Percentiles rank a stretch among this genome's conserved stretches.
These are phyloP conservation scores for Beauveria sp. DNA, from an alignment of 2,329 filamentous ascomycete species.

Conservation along the genomic window DNA sequence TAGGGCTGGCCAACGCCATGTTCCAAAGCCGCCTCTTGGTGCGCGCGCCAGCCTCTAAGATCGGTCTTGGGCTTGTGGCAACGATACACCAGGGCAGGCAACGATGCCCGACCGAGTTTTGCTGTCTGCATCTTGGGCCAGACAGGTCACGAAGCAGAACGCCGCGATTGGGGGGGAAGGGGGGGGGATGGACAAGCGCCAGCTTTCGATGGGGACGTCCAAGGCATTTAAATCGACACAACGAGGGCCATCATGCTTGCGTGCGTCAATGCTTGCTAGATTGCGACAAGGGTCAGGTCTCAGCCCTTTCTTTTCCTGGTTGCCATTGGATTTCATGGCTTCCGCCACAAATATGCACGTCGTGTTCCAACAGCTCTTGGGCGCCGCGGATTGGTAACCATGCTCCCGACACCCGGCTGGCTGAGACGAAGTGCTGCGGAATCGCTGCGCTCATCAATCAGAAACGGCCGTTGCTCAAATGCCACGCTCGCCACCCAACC, in stretches of 20 bases:
- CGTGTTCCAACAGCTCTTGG: background rate
- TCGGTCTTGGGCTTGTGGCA: background rate
- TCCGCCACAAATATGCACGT: background rate
- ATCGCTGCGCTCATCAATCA: background rate
- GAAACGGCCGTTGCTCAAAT: background rate
- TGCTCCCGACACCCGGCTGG: background rate
- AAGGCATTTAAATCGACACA: background rate
- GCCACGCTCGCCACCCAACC: too few relatives aligned
- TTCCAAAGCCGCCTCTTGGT: background rate
- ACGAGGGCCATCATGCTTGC: background rate
- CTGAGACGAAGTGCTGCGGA: background rate
- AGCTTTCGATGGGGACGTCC: background rate
- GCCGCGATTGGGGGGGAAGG: background rate
- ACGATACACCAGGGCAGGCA: background rate
- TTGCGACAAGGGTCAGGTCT: background rate
- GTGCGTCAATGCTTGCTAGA: background rate
- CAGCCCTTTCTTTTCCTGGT: background rate
- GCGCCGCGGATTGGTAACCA: background rate
- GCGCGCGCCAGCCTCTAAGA: background rate
- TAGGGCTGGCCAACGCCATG: background rate
- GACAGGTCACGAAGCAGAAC: background rate
- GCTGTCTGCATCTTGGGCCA: background rate
- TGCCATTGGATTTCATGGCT: background rate
- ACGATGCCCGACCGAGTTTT: constrained; percentile 1
- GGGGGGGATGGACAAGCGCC: background rate